phyloP scores from a whole-genome alignment of 257 asterid species.

The Coffea eugenioides region DNA sequence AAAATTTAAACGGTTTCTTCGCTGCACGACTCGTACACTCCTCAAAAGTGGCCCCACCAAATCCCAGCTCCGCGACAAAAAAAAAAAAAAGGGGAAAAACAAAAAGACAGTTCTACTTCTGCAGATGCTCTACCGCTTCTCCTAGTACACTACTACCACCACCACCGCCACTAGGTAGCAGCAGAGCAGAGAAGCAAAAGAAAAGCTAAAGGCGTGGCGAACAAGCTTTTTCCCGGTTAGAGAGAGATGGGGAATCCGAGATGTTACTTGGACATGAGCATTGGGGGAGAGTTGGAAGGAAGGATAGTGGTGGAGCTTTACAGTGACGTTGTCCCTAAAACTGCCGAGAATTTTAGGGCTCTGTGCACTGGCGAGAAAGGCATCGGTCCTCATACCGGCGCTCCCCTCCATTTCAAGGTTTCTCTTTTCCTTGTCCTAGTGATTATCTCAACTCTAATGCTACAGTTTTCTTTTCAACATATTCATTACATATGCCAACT shows the following conservation, averaged over 20 bases:
- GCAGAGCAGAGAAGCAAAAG: no score
- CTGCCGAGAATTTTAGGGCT: slow-evolving; percentile 56
- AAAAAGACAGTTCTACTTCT: not conserved
- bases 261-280: slow-evolving; percentile 77
- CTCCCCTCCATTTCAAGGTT: slow-evolving; percentile 45
- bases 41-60: slow-evolving; percentile 2
- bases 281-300: slow-evolving; percentile 92
- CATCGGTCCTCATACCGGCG: slow-evolving; percentile 30
- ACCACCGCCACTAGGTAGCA: no score
- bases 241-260: slow-evolving; percentile 43
- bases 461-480: no score
- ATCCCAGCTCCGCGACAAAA: not conserved
- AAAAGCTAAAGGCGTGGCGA: not conserved
- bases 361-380: slow-evolving; percentile 47
- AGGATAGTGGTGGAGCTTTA: slow-evolving; percentile 75
- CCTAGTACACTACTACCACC: no score
- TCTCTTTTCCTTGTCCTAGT: not conserved
- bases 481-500: not conserved
- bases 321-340: slow-evolving; percentile 81
- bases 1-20: slow-evolving; percentile 1
- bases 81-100: no score
- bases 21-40: not conserved
- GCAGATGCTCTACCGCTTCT: not conserved
- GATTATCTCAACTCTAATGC: not conserved
- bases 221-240: not conserved